These are phyloP conservation scores for Thelonectria blattea DNA, from an alignment of 2,329 filamentous ascomycete genomes.

Conservation along the genomic window DNA sequence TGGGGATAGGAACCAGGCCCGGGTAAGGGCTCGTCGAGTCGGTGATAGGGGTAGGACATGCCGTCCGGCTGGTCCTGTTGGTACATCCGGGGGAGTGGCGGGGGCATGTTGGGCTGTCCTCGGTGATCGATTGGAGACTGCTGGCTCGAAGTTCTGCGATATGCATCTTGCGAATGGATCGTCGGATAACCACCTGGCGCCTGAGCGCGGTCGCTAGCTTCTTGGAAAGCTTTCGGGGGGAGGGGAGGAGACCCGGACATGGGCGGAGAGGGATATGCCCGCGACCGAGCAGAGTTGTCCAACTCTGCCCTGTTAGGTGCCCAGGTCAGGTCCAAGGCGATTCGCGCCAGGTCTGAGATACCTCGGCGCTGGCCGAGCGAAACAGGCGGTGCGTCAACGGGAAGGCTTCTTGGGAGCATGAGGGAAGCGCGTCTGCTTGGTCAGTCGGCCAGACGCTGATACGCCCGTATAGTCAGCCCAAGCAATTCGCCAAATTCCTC, in stretches of 20 bases:
- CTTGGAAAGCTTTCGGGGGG: slow-evolving; percentile 63
- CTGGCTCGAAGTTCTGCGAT: slow-evolving; percentile 48
- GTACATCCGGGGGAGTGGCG: slow-evolving; percentile 37
- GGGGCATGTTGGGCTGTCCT: slow-evolving; percentile 34
- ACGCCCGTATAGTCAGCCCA: slow-evolving; percentile 23
- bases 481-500: slow-evolving; percentile 16
- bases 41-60: slow-evolving; percentile 36
- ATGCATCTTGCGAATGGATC: slow-evolving; percentile 56
- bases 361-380: slow-evolving; percentile 66
- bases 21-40: slow-evolving; percentile 33
- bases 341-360: slow-evolving; percentile 59
- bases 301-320: slow-evolving; percentile 57
- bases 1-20: slow-evolving; percentile 37
- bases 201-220: slow-evolving; percentile 62
- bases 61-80: slow-evolving; percentile 36
- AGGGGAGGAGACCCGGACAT: slow-evolving; percentile 73
- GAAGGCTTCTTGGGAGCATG: slow-evolving; percentile 59
- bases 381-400: slow-evolving; percentile 50
- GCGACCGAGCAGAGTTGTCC: slow-evolving; percentile 61
- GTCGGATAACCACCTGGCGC: slow-evolving; percentile 50
- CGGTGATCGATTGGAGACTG: slow-evolving; percentile 33
- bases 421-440: slow-evolving; percentile 41
- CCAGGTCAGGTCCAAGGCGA: slow-evolving; percentile 53
- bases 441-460: slow-evolving; percentile 28
- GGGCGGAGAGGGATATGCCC: slow-evolving; percentile 74